Percentiles rank a stretch among this genome's conserved stretches.
phyloP scores from a whole-genome alignment of 129 eudicot species.

The Centaurea solstitialis region DNA sequence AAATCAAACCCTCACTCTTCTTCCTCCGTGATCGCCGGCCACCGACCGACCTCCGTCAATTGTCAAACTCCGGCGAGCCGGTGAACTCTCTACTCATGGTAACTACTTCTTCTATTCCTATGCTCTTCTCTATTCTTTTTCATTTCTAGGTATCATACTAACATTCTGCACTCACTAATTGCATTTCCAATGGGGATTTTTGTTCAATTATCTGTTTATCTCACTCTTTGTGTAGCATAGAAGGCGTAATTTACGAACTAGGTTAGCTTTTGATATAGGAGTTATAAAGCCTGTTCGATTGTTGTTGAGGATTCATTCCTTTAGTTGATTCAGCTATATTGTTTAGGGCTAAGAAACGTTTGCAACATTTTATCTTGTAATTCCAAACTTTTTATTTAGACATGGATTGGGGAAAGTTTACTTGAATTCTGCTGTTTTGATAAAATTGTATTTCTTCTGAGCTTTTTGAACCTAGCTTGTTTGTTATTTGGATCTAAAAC shows the following conservation, averaged over 20 bases:
- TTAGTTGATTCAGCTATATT: neutral
- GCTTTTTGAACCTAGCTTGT: neutral
- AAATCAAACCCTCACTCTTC: slow-evolving; percentile 8
- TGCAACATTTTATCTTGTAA: no score
- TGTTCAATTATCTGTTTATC: neutral
- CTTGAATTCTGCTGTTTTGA: neutral
- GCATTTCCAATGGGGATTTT: neutral
- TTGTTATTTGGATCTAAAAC: slow-evolving; percentile 8
- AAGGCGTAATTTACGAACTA: neutral
- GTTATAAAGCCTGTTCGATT: neutral
- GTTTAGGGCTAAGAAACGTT: slow-evolving; percentile 8
- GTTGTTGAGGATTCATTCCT: neutral
- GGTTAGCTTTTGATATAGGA: slow-evolving; percentile 1
- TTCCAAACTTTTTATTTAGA: neutral
- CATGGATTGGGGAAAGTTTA: slow-evolving; percentile 11
- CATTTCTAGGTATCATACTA: neutral
- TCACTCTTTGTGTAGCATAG: neutral
- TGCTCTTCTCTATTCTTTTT: neutral
- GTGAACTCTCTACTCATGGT: slow-evolving; percentile 8
- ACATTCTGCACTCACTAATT: neutral
- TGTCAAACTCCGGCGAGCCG: slow-evolving; percentile 11
- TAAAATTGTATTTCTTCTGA: neutral
- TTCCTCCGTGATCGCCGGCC: slow-evolving; percentile 18
- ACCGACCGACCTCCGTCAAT: slow-evolving; percentile 14
- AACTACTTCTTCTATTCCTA: neutral